Conservation (phyloP, 345 rosid species). For the Theobroma cacao region DNA sequence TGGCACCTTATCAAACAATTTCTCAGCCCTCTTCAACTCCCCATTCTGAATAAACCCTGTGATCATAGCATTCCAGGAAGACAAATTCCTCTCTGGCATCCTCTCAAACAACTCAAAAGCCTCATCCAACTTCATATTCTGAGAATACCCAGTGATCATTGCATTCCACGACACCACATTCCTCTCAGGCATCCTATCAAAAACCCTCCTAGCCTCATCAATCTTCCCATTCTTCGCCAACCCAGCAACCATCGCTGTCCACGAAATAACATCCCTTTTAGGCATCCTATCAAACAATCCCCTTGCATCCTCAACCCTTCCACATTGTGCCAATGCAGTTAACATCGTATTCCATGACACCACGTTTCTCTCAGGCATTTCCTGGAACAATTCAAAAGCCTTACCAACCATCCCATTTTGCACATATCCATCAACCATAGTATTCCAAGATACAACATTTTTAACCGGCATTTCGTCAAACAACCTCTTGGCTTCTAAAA, state of each 20-base stretch:
- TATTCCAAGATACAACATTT: conserved; percentile 73
- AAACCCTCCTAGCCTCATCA: conserved; percentile 59
- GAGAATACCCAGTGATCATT: conserved; percentile 72
- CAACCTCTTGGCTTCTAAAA: conserved; percentile 56
- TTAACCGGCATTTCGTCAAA: conserved; percentile 58
- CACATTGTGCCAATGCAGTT: conserved; percentile 43
- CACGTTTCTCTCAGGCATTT: conserved; percentile 61
- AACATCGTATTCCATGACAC: conserved; percentile 67
- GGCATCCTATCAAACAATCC: conserved; percentile 52
- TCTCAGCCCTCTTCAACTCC: conserved; percentile 42
- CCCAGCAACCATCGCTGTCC: conserved; percentile 65
- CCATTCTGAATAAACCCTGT: conserved; percentile 55
- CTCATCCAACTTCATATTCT: conserved; percentile 47
- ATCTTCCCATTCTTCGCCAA: conserved; percentile 56
- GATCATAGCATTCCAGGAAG: conserved; percentile 82
- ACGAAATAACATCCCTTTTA: conserved; percentile 59
- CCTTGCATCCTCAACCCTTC: conserved; percentile 62
- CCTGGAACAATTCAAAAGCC: conserved; percentile 46
- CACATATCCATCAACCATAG: conserved; percentile 67
- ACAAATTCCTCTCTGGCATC: conserved; percentile 59
- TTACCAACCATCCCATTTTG: conserved; percentile 39
- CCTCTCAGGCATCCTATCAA: conserved; percentile 57
- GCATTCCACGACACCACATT: conserved; percentile 74
- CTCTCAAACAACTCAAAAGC: conserved; percentile 52
- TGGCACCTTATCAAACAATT: conserved; percentile 52